A percentile compares a stretch with the other conserved stretches of the same genome.
Conservation (phyloP, 2,329 filamentous ascomycete species). For the Fusarium anguioides region DNA sequence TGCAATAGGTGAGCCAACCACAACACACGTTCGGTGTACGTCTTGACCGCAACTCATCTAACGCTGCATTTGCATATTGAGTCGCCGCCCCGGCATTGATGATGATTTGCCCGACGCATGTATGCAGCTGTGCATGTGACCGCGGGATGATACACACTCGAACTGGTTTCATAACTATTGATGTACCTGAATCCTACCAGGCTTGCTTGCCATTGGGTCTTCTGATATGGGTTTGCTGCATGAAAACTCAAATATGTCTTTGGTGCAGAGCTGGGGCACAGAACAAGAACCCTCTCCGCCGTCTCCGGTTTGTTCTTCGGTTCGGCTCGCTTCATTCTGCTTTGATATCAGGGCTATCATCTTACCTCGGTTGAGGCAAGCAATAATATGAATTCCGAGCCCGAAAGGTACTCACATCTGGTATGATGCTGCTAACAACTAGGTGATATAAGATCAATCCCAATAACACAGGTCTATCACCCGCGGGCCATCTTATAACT, state of each 20-base stretch:
- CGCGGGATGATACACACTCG: neutral
- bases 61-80: neutral
- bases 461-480: neutral
- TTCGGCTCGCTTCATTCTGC: slow-evolving; percentile 1
- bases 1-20: neutral
- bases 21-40: neutral
- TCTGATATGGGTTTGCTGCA: neutral
- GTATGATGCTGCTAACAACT: neutral
- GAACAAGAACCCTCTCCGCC: neutral
- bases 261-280: neutral
- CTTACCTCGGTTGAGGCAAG: neutral
- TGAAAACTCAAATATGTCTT: neutral
- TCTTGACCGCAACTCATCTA: neutral
- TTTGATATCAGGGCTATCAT: neutral
- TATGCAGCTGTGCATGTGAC: neutral
- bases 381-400: neutral
- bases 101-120: neutral
- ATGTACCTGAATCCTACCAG: neutral
- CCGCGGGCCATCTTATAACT: neutral
- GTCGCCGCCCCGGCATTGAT: neutral
- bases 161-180: neutral
- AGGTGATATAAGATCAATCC: neutral
- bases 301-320: slow-evolving; percentile 2
- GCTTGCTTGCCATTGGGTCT: neutral
- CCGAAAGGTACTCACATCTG: neutral